phyloP scores from a whole-genome alignment of 129 eudicot species.

The Flaveria ramosissima region DNA sequence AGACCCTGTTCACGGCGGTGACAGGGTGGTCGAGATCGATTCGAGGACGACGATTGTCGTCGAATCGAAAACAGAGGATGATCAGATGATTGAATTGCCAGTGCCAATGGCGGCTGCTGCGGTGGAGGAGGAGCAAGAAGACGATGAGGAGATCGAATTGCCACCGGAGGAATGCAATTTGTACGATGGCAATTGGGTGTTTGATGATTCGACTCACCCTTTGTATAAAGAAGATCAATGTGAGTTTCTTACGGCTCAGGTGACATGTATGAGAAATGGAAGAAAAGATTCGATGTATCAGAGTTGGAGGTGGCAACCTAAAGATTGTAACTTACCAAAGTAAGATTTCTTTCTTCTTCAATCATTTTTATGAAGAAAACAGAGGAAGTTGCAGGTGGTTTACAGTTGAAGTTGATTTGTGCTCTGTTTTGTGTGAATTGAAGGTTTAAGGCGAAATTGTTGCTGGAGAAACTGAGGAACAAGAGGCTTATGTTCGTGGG shows the following conservation, averaged over 20 bases:
- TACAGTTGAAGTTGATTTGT: constrained; percentile 7
- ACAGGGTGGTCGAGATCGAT: constrained; percentile 33
- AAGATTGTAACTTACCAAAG: constrained; percentile 86
- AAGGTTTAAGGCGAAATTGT: constrained; percentile 71
- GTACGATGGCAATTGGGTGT: constrained; percentile 81
- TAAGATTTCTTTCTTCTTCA: constrained; percentile 29
- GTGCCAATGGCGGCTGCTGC: too few species aligned
- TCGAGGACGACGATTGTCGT: constrained; percentile 51
- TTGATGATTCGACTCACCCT: constrained; percentile 78
- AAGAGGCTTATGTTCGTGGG: constrained; percentile 99
- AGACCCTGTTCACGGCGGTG: background rate
- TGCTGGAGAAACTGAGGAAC: constrained; percentile 90
- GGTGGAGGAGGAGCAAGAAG: constrained; percentile 45
- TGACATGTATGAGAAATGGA: constrained; percentile 89
- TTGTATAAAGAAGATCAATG: constrained; percentile 79
- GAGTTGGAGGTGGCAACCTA: constrained; percentile 98
- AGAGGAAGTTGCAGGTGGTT: constrained; percentile 5
- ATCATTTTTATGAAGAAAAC: background rate
- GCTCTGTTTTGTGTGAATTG: constrained; percentile 6
- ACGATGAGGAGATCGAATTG: constrained; percentile 65
- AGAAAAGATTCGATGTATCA: constrained; percentile 78
- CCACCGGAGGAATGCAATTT: constrained; percentile 87
- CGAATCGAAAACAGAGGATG: constrained; percentile 46
- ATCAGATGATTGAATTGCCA: constrained; percentile 45
- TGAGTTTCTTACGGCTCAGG: constrained; percentile 80